Conservation (phyloP, 23 red algal genomes). For the Gracilaria gracilis region DNA sequence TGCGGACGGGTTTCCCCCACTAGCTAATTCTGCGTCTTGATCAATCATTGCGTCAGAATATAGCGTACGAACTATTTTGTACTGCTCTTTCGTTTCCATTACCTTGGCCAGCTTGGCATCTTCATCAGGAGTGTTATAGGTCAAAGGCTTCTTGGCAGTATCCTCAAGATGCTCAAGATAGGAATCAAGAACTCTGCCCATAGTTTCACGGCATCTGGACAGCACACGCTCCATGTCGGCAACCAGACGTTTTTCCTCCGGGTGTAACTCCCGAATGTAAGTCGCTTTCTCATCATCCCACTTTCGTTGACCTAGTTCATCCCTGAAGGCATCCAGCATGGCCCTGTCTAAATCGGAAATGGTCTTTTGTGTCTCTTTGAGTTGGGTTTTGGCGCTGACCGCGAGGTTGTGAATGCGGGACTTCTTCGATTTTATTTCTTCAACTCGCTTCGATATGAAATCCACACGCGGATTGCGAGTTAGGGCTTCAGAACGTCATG, state of each 20-base stretch:
- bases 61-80: constrained; percentile 67
- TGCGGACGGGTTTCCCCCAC: constrained; percentile 48
- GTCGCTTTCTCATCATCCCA: constrained; percentile 80
- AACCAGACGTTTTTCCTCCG: constrained; percentile 78
- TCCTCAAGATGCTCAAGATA: constrained; percentile 81
- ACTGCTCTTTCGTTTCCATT: constrained; percentile 80
- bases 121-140: constrained; percentile 81
- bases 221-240: constrained; percentile 75
- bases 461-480: constrained; percentile 83
- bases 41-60: constrained; percentile 94
- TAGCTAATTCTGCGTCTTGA: constrained; percentile 62
- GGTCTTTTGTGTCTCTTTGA: constrained; percentile 48
- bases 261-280: constrained; percentile 66
- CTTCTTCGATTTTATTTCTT: constrained; percentile 81
- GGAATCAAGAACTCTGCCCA: constrained; percentile 71
- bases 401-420: constrained; percentile 47
- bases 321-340: constrained; percentile 79
- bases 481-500: constrained; percentile 32
- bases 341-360: constrained; percentile 63
- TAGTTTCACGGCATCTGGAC: constrained; percentile 46
- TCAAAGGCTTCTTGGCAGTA: constrained; percentile 68
- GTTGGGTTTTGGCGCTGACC: constrained; percentile 33
- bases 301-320: constrained; percentile 80
- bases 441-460: constrained; percentile 83
- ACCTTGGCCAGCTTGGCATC: constrained; percentile 60